Evolutionary conservation across 805 yeast genomes (phyloP), one percentile per base, ranked within the genome.

Genomic region (Soucietia sequanensis): DNA sequence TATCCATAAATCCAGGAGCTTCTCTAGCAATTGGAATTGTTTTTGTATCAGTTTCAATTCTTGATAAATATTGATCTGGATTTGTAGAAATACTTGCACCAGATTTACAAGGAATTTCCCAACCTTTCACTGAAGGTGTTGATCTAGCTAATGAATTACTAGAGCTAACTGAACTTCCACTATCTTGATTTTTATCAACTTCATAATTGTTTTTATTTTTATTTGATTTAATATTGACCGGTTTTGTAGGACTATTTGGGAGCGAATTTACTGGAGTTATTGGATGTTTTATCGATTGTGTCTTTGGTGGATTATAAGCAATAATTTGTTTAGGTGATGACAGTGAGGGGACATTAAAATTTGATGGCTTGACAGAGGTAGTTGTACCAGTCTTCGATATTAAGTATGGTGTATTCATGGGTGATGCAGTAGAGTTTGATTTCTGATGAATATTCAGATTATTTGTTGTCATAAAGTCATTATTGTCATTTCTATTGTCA

Each of bases 51-150:
- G 46, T 24, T 9, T 50, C 47, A 4, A 43, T 35, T 14, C 38
- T 33, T 13, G 51, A 46, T 13, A 12, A 5, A n/a, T n/a, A n/a
- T 11, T 43, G 34, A n/a, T 27, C 41, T 6, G 44, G 44, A 8
- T 39, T 35, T 5, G 52, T 43, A 5, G 60, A 42, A n/a, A 52
- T 42, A 32, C 56, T 47, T 5, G 62, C 56, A 10, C 51, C 35
- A n/a, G 68, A 47, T 38, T 66, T 65, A 11, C 50, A 50, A 1
- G 72, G 70, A 11, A 72, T 68, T 36, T 68, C 76, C 78, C 78
- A 74, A 2, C 77, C 76, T 42, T 60, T 62, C 2, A 37, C 35
- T 3, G 68, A 59, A 2, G 65, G 52, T 3, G 47, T 40, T 0
- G 69, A 60, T 5, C 37, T 28, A 11, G 38, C 37, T 20, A 44